Conservation (phyloP, 768 basidiomycete genomes). For the Boletus rubescentipes region DNA sequence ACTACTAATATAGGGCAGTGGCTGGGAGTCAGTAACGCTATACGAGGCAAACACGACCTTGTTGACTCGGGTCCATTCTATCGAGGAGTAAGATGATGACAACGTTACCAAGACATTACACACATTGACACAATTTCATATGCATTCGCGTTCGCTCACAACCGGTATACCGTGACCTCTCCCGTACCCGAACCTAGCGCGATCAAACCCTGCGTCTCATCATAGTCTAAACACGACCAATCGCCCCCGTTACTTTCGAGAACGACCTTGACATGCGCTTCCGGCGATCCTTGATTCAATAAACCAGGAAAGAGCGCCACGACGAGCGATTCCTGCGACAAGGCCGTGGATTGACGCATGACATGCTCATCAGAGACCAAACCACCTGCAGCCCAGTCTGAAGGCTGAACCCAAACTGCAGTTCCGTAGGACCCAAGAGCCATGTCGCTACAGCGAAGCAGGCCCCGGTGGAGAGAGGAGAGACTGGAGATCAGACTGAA, state of each 20-base stretch:
- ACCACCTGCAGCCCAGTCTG: conserved; percentile 41
- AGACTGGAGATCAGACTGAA: conserved; percentile 40
- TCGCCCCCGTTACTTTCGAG: conserved; percentile 29
- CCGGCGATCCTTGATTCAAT: conserved; percentile 13
- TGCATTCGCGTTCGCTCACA: conserved; percentile 12
- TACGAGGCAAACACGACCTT: background rate
- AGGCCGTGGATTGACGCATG: conserved; percentile 11
- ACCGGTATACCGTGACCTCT: conserved; percentile 36
- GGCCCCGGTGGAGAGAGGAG: conserved; percentile 42
- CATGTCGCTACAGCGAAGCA: conserved; percentile 54
- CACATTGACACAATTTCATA: background rate
- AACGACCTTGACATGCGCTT: conserved; percentile 32
- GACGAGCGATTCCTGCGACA: conserved; percentile 42
- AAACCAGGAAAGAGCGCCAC: conserved; percentile 51
- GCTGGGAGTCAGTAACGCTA: background rate
- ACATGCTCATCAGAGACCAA: conserved; percentile 30
- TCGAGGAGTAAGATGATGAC: background rate
- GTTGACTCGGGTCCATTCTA: background rate
- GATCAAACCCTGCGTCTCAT: conserved; percentile 54
- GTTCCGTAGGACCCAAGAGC: conserved; percentile 55
- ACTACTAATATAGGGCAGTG: background rate
- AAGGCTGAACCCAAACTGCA: conserved; percentile 63
- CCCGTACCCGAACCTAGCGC: conserved; percentile 54
- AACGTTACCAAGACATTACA: background rate
- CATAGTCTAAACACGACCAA: conserved; percentile 64